Base-by-base conservation (phyloP, 2,329 filamentous ascomycete genomes). In the Hawksworthiomyces lignivorus region DNA sequence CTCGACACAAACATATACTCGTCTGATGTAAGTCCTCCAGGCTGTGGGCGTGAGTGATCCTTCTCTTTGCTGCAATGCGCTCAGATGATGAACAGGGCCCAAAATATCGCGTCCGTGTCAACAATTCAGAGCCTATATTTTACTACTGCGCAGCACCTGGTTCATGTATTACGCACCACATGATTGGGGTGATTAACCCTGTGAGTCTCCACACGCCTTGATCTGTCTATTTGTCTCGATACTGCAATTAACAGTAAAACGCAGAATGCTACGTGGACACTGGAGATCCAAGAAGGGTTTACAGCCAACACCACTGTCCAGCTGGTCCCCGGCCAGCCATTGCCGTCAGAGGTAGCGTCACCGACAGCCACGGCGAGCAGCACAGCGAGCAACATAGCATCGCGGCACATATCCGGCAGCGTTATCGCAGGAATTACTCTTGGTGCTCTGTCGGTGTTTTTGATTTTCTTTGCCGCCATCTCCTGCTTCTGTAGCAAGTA, bases 101-200 rank as follows among this genome's bases (percentile, higher is more conserved):
- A 17, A 60, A 53, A 28, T 74, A 57, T 44, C 52, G 55, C 31
- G 50, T 72, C 19, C 50, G 48, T 17, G 63, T 85, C 43, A 82
- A 83, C 50, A 65, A 79, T 48, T 80, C 77, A 0, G 59, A 72
- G 18, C 80, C 82, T 0, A 72, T 80, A 14, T 84, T 81, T 56
- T 84, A 75, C 58, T 87, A 86, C 57, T 87, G 81, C 48, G 75
- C 79, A 0, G 82, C 82, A 0, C 70, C 76, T 0, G 71, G 67
- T 1, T 84, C 81, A 2, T 90, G 85, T 53, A 67, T 69, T 4
- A 58, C 63, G 3, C 71, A 81, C 32, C 70, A 75, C 18, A 90
- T 90, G 84, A 72, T 90, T 14, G 84, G 84, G 4, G 82, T 76
- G 2, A 81, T 90, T 50, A 90, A 89, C 54, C 73, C 80, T 7